Evolutionary conservation across 495 filamentous ascomycete genomes (phyloP), one percentile per base, ranked within the genome.

Genomic region (Podospora fimiseda): DNA sequence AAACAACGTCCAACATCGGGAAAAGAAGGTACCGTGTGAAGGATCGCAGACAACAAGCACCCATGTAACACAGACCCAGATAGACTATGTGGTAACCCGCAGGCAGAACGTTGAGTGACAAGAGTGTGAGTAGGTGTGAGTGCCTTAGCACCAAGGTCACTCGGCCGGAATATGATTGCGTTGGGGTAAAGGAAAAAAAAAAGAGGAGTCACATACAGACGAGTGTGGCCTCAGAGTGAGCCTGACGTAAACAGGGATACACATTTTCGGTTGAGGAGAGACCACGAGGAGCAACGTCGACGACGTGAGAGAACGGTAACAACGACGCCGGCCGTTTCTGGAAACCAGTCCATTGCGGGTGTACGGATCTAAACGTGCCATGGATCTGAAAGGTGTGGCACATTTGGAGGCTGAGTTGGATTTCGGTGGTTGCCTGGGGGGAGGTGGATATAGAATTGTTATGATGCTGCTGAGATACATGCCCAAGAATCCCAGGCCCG

Each of bases 381-480:
- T 5, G 27, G 27, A 33, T 33, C 27, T n/a, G n/a, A n/a, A n/a
- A 11, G 5, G 27, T 33, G 27, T 33, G 27, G 27, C 27, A 33
- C 27, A 11, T 33, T 6, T 33, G 6, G 27, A 33, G 27, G 27
- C 39, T 41, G 18, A 39, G 24, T 4, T 23, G 30, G 50, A 40
- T 16, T 13, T 43, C 19, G 50, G 9, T 37, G 30, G 50, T 44
- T 52, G 50, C 50, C 50, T 52, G 22, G n/a, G 22, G 15, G 20
- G 41, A 11, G 15, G 20, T 13, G 41, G 27, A 33, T 33, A 33
- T 33, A 6, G 27, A 5, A 33, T n/a, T 16, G 15, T 18, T 16
- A 2, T 21, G 41, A 21, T 21, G 5, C 41, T 16, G 41, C 15
- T 18, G 41, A 33, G 27, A 33, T 33, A 11, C 27, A 33, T 33